Evolutionary conservation across 192 early-diverging fungal species (phyloP), one percentile per base, ranked within the genome.

Genomic region (Podila epicladia): DNA sequence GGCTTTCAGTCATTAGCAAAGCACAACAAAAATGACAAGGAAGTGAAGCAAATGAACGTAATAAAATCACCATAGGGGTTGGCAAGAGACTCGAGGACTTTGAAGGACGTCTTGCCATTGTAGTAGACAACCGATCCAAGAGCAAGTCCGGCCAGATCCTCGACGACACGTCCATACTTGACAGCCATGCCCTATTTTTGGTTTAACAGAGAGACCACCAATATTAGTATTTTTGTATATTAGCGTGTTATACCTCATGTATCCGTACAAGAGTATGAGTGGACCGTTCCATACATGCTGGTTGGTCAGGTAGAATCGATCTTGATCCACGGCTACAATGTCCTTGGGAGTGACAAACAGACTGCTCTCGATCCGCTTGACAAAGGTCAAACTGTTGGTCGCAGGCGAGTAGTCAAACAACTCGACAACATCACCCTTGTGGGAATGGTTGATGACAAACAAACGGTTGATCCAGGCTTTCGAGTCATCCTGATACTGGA

Each of bases 391-490:
- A 4, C 60, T 51, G 29, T 72, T 80, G 26, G 38, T 29, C 26
- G 37, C 29, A 0, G 67, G 1, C 50, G 77, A 69, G 15, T 73
- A 80, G 20, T 80, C 77, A 80, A 80, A 80, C 38, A 80, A 24
- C 62, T 80, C 77, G 45, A 80, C 77, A n/a, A 69, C 19, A 55
- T 80, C 77, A 19, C 77, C 77, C n/a, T 61, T 64, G 58, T 80
- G 77, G 0, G 77, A 80, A 38, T 80, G 70, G 62, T 80, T 80
- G 67, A 80, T 80, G 17, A 80, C 77, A 60, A 80, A 80, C n/a
- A 80, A 45, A 19, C 71, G 70, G 33, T 50, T 69, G 29, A 37
- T 58, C 62, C 61, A 73, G 9, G 55, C 29, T 13, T 69, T 60
- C 3, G 71, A 73, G 22, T 72, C 49, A 8, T 80, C 71, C 32